phyloP scores from a whole-genome alignment of 768 basidiomycete genomes.

The Boletus tomentosulus region DNA sequence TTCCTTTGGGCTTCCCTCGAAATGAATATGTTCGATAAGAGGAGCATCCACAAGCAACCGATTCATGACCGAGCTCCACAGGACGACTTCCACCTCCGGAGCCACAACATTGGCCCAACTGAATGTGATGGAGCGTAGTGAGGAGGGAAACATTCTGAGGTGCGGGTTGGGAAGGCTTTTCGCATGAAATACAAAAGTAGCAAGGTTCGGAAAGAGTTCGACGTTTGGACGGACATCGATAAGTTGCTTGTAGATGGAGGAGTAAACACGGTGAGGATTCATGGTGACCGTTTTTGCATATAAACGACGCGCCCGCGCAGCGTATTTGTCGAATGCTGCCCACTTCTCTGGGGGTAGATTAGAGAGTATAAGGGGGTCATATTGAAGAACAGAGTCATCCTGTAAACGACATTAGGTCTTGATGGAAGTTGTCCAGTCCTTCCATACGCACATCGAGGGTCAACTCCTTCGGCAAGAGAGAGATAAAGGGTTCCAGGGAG shows the following conservation, averaged over 20 bases:
- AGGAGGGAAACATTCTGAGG: slow-evolving; percentile 21
- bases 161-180: slow-evolving; percentile 6
- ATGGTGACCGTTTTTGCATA: slow-evolving; percentile 26
- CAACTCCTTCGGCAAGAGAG: slow-evolving; percentile 19
- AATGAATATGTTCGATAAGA: slow-evolving; percentile 18
- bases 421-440: background rate
- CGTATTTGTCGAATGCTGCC: slow-evolving; percentile 22
- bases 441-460: slow-evolving; percentile 16
- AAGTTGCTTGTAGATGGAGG: slow-evolving; percentile 25
- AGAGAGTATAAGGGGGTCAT: background rate
- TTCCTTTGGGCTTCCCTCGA: slow-evolving; percentile 25
- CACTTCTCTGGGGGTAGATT: slow-evolving; percentile 13
- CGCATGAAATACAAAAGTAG: slow-evolving; percentile 13
- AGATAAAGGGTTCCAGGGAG: slow-evolving; percentile 23
- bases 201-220: slow-evolving; percentile 23
- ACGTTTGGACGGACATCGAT: slow-evolving; percentile 18
- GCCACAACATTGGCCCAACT: slow-evolving; percentile 18
- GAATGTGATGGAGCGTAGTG: slow-evolving; percentile 18
- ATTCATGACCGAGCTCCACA: slow-evolving; percentile 21
- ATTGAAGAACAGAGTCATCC: slow-evolving; percentile 19
- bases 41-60: slow-evolving; percentile 18
- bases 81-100: slow-evolving; percentile 11
- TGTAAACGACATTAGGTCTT: slow-evolving; percentile 7
- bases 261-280: slow-evolving; percentile 23
- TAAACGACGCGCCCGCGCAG: slow-evolving; percentile 17